Conservation (phyloP, 805 yeast species). For the Kluyveromyces wickerhamii region DNA sequence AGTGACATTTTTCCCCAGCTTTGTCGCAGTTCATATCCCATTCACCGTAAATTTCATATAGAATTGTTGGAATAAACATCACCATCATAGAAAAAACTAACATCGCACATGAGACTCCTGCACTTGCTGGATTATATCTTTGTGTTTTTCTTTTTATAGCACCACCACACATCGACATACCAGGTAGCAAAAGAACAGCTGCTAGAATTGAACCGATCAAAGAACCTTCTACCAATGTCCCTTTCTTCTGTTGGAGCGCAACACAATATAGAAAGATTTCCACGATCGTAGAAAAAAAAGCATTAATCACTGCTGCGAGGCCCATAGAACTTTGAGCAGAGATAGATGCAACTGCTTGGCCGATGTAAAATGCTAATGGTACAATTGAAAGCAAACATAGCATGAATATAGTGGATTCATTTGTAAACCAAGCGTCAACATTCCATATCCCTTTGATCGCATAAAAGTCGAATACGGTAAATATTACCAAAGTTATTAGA, state of each 20-base stretch:
- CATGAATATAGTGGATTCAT: constrained; percentile 59
- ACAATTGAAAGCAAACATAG: constrained; percentile 77
- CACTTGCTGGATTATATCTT: constrained; percentile 89
- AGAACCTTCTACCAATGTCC: constrained; percentile 88
- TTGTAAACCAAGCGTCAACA: constrained; percentile 33
- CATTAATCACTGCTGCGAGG: constrained; percentile 95
- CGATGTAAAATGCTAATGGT: constrained; percentile 93
- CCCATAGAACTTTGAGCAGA: constrained; percentile 99
- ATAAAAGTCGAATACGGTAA: constrained; percentile 75
- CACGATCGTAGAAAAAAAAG: constrained; percentile 92
- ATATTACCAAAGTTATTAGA: constrained; percentile 65
- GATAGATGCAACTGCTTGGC: constrained; percentile 98
- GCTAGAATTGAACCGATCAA: constrained; percentile 91
- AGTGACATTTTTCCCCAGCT: constrained; percentile 46
- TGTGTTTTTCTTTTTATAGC: constrained; percentile 90
- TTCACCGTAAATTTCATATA: constrained; percentile 84
- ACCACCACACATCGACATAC: constrained; percentile 96
- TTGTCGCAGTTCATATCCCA: constrained; percentile 64
- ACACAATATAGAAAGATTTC: constrained; percentile 90
- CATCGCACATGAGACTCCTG: constrained; percentile 97
- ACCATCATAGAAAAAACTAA: constrained; percentile 81
- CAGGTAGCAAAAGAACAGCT: constrained; percentile 86
- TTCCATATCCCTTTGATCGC: constrained; percentile 44
- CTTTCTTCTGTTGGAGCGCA: constrained; percentile 78
- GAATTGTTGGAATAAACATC: constrained; percentile 85